Evolutionary conservation across 306 rosid genomes (phyloP).

Genomic region (Phaseolus lunatus): DNA sequence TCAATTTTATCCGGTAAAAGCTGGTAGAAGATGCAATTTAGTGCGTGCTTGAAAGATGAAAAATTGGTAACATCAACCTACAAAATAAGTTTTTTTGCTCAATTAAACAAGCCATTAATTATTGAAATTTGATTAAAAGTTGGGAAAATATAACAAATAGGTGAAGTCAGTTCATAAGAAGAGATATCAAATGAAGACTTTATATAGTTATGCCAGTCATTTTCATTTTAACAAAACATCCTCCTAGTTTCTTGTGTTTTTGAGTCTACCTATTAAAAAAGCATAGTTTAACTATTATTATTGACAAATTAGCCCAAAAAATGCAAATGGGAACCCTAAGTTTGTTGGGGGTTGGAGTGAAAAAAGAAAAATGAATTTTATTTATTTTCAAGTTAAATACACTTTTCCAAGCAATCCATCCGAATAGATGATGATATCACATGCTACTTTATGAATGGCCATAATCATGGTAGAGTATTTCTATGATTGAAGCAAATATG

Average conservation of each 20-base stretch:
- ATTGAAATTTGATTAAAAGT: neutral
- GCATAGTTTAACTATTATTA: neutral
- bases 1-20: too few species aligned
- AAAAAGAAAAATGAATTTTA: neutral
- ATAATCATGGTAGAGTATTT: slow-evolving; percentile 23
- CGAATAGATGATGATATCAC: slow-evolving; percentile 3
- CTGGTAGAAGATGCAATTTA: too few species aligned
- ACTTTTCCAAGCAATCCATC: slow-evolving; percentile 9
- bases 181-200: neutral
- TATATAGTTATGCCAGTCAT: neutral
- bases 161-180: neutral
- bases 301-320: neutral
- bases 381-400: slow-evolving; percentile 23
- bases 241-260: neutral
- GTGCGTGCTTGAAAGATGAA: too few species aligned
- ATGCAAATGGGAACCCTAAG: slow-evolving; percentile 8
- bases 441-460: slow-evolving; percentile 7
- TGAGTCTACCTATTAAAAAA: neutral
- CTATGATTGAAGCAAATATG: slow-evolving; percentile 21
- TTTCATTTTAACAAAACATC: neutral
- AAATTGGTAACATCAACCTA: neutral
- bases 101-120: neutral
- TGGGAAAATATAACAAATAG: neutral
- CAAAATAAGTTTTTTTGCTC: neutral
- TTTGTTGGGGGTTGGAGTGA: neutral